Evolutionary conservation across 192 early-diverging fungal genomes (phyloP).

Genomic region (Linnemannia elongata): DNA sequence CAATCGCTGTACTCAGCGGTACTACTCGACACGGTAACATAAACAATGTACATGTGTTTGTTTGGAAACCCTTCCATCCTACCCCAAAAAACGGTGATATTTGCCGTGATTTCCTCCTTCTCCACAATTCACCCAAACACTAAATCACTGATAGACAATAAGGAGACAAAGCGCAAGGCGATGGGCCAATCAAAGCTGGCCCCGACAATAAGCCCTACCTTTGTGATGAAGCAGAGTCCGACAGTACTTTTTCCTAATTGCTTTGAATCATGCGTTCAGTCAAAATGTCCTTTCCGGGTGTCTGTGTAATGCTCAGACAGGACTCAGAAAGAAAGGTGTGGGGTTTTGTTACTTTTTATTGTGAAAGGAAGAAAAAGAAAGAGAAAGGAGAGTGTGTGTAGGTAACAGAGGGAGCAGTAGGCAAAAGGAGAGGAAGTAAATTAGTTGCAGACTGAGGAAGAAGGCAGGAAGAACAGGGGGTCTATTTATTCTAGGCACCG

Average conservation of each 20-base stretch:
- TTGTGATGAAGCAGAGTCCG: not conserved
- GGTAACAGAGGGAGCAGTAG: too few species aligned
- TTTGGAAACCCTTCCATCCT: not conserved
- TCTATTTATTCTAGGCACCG: too few species aligned
- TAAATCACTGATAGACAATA: not conserved
- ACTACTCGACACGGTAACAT: not conserved
- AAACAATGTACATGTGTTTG: conserved; percentile 5
- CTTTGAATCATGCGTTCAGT: not conserved
- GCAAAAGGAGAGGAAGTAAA: too few species aligned
- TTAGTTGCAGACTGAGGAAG: too few species aligned
- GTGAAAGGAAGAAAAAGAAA: too few species aligned
- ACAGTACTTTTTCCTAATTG: not conserved
- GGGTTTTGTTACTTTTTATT: too few species aligned
- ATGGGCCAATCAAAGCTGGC: conserved; percentile 1
- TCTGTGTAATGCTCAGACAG: too few species aligned
- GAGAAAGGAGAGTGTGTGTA: too few species aligned
- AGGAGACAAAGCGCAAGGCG: conserved; percentile 2
- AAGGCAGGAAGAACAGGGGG: too few species aligned
- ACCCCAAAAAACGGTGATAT: not conserved
- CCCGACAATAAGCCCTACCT: conserved; percentile 10
- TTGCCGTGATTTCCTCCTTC: not conserved
- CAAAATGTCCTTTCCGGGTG: not conserved
- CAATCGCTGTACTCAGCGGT: not conserved
- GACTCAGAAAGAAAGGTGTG: too few species aligned
- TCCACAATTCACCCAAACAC: conserved; percentile 19